Conservation (phyloP, 495 filamentous ascomycete species). For the Thermochaetoides thermophila region DNA sequence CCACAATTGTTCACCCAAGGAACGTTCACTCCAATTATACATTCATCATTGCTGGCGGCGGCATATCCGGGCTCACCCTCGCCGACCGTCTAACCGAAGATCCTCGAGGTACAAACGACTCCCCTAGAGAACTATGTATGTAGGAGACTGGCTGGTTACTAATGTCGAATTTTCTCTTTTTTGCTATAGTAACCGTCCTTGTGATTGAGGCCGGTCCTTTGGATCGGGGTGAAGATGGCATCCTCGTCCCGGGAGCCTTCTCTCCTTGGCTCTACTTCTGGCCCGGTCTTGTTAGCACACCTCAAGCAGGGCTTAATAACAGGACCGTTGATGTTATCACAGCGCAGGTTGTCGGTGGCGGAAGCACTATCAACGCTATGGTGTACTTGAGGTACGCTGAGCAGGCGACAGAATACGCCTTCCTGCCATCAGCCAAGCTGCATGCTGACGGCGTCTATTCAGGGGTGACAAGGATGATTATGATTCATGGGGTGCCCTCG, state of each 20-base stretch:
- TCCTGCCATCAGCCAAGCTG: too few relatives aligned
- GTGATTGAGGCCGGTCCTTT: conserved; percentile 30
- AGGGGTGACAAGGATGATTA: conserved; percentile 33
- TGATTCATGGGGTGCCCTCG: conserved; percentile 43
- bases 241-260: conserved; percentile 15
- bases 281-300: conserved; percentile 11
- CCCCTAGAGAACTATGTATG: conserved; percentile 11
- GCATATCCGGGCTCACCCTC: conserved; percentile 32
- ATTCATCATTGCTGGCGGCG: conserved; percentile 35
- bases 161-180: not conserved
- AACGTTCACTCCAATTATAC: conserved; percentile 21
- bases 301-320: conserved; percentile 15
- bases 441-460: not conserved
- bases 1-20: conserved; percentile 11
- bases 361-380: conserved; percentile 30
- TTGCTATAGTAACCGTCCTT: conserved; percentile 22
- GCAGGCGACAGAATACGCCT: not conserved
- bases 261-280: conserved; percentile 17
- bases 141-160: conserved; percentile 3
- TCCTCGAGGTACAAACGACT: conserved; percentile 25
- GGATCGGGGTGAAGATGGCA: conserved; percentile 14
- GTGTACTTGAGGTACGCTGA: conserved; percentile 18
- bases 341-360: conserved; percentile 28
- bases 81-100: conserved; percentile 34
- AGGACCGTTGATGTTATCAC: conserved; percentile 8